phyloP scores from a whole-genome alignment of 306 rosid species.

The Biancaea sappan region DNA sequence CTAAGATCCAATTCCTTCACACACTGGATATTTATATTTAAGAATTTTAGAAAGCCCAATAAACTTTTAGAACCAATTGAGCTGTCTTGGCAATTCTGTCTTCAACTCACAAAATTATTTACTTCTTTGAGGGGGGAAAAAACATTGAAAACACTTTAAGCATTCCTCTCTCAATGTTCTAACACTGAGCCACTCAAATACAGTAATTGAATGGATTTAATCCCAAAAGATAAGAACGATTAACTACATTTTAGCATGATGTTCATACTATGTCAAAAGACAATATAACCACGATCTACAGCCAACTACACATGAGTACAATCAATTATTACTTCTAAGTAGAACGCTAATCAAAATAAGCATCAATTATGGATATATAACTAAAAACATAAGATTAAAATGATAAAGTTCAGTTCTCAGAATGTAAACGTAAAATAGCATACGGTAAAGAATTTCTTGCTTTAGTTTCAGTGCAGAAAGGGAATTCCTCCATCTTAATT shows the following conservation, averaged over 20 bases:
- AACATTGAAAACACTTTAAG: too few relatives aligned
- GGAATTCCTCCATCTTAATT: constrained; percentile 79
- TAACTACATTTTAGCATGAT: constrained; percentile 3
- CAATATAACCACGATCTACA: constrained; percentile 25
- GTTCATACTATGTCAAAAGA: not conserved
- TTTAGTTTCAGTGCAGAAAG: constrained; percentile 92
- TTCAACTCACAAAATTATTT: not conserved
- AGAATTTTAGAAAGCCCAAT: not conserved
- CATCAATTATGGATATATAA: not conserved
- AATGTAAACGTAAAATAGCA: constrained; percentile 36
- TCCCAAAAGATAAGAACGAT: too few relatives aligned
- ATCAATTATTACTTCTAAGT: not conserved
- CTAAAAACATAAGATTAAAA: constrained; percentile 15
- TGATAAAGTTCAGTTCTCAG: constrained; percentile 7
- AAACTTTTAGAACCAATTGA: not conserved
- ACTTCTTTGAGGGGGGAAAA: not conserved
- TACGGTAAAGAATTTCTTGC: constrained; percentile 92
- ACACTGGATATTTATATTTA: not conserved
- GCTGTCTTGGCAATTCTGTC: not conserved
- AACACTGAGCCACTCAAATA: not conserved
- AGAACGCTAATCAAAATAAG: constrained; percentile 17
- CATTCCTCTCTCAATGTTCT: not conserved
- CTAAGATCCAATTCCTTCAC: not conserved
- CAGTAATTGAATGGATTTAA: constrained; percentile 24
- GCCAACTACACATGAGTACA: not conserved